Evolutionary conservation across 345 rosid genomes (phyloP), one percentile per base, ranked within the genome.

Genomic region (Acer yangbiense): DNA sequence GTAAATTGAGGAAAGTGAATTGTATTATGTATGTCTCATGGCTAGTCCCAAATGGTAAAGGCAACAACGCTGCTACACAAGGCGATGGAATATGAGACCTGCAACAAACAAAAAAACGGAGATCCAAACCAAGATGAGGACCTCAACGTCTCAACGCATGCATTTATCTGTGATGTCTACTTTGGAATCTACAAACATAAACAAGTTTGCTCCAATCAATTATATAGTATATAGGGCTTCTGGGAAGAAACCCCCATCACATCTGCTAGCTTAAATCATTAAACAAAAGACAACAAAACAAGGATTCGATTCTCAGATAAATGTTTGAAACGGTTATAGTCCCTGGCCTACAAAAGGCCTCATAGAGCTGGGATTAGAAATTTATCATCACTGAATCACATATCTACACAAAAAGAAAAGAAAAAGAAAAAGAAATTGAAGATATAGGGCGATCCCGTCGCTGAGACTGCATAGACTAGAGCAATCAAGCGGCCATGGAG

Each of bases 21-120:
- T 29, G 32, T 4, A 32, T 32, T 32, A 32, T 43, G 46, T 43
- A 43, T 43, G 46, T 43, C 46, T 83, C 83, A 87, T 87, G 88
- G 88, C 86, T 80, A 77, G 75, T 83, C 86, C 89, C 87, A 83
- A 70, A 80, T 71, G 80, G 83, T 86, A 79, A 86, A 60, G 48
- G 85, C 89, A 72, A 75, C 89, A 63, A 85, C 79, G 84, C 91
- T 68, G 78, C 91, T 85, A 83, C 85, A 79, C 86, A 85, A 85
- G 91, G 87, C 85, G 62, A 86, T 88, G 91, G 88, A 86, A 88
- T 88, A 86, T 86, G 88, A 86, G 87, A 82, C 88, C 78, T 67
- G 71, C 66, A 35, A 50, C 25, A 18, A 35, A 50, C 25, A 18
- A 63, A 32, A 32, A 4, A 76, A 81, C 65, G 83, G 81, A 84